Base-by-base conservation (phyloP, 2,329 filamentous ascomycete genomes). In the Achaetomium macrosporum region DNA sequence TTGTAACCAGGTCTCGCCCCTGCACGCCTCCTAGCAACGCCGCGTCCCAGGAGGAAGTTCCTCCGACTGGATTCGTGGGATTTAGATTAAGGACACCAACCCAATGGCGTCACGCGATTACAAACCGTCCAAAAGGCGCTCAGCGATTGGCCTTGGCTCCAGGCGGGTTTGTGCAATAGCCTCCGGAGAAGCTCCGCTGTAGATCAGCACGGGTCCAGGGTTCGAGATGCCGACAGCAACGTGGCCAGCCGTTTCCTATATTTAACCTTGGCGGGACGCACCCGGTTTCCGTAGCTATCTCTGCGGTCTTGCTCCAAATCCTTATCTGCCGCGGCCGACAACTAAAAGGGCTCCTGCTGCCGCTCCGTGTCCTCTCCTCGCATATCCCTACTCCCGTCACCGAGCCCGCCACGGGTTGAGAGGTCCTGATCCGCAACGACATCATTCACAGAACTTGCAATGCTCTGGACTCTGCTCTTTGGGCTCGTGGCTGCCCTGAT, bases 21-120 rank as follows among this genome's bases (percentile, higher is more conserved):
- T 51, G 41, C 47, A 29, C 25, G 35, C 15, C 49, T n/a, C 30
- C 8, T 36, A 42, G 30, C 31, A 44, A 31, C 40, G 9, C 20
- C 44, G 40, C 42, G 5, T 30, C 47, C 36, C 42, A 59, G 53
- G 47, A 58, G 47, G 53, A 57, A 49, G 43, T 41, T 41, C 50
- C 45, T 61, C 59, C 59, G 56, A 50, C 41, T 20, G 42, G 40
- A 51, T 42, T 8, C 13, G 35, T 8, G 15, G 12, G 35, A 37
- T 8, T 37, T 60, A 61, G 46, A 61, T 63, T 61, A 59, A 61
- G 50, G 55, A 16, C 47, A 13, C 46, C 50, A 36, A 53, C 36
- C 29, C 41, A 15, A 56, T 56, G 56, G 50, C 59, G 57, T 59
- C 59, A 59, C 55, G 58, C 56, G 57, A 57, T 60, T 60, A 35